Evolutionary conservation across 345 rosid species (phyloP), one percentile per base, ranked within the genome.

Genomic region (Raphanus sativus): DNA sequence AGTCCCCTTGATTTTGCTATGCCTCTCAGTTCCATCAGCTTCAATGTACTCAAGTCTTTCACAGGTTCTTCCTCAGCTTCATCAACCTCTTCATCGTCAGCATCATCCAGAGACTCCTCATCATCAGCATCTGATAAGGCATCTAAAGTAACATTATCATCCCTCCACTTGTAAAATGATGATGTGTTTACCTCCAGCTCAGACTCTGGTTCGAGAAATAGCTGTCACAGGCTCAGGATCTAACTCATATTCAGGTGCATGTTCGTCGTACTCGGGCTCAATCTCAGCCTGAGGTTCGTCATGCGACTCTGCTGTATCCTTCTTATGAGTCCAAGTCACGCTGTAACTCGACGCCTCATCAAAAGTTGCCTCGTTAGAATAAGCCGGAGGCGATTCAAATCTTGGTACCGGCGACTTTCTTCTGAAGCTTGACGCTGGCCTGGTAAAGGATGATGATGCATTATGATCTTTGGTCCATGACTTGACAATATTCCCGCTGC

Each of bases 401-500:
- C 70, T 85, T 28, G 90, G 86, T 48, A 92, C 85, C 1, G 98
- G 97, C 48, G 99, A 89, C 71, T 70, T 87, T 69, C 90, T 87
- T 33, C 82, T 82, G 83, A 95, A 95, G 77, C 86, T 89, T 69
- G 99, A 92, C 54, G 90, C 70, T 13, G 98, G 96, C 76, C 99
- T 88, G 54, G 83, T 76, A 26, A 77, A 81, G 81, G 86, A 70
- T 76, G 86, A 68, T 79, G 88, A 60, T 71, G 81, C 69, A 34
- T 71, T 73, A n/a, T 87, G 73, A 65, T 81, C 88, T 32, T 4
- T 75, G 74, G 56, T 67, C 58, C 67, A 69, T 25, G 83, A 59
- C 56, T 29, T 71, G 80, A 48, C 48, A 54, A 69, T 1, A 13
- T 66, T 70, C 65, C 68, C 62, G 74, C 77, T 77, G 75, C 75